phyloP scores from a whole-genome alignment of 2,329 filamentous ascomycete species.

The Rhexocercosporidium sp. region DNA sequence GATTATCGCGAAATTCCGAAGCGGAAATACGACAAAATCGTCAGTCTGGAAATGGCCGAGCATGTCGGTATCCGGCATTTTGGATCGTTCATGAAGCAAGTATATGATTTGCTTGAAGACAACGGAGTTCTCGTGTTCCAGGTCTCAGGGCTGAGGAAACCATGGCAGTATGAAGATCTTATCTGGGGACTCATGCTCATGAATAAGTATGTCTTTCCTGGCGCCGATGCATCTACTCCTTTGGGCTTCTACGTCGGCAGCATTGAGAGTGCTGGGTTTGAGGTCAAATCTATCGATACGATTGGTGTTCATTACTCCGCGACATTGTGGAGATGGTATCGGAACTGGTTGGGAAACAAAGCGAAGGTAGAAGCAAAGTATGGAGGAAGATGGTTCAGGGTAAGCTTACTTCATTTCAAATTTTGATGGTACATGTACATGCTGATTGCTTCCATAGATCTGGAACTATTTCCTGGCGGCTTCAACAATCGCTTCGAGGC shows the following conservation, averaged over 20 bases:
- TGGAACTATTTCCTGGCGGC: conserved; percentile 93
- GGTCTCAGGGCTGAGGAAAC: conserved; percentile 71
- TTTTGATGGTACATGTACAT: neutral
- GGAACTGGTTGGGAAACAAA: conserved; percentile 74
- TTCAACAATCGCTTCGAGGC: conserved; percentile 82
- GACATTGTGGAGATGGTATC: conserved; percentile 75
- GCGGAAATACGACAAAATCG: conserved; percentile 71
- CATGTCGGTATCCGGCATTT: conserved; percentile 75
- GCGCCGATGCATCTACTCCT: conserved; percentile 72
- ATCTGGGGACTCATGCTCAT: conserved; percentile 75
- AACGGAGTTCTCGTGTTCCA: conserved; percentile 75
- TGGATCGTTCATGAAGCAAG: conserved; percentile 64
- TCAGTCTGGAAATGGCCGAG: conserved; percentile 75
- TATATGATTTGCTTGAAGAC: conserved; percentile 73
- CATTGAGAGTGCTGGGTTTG: conserved; percentile 70
- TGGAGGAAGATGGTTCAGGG: conserved; percentile 69
- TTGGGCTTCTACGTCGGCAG: conserved; percentile 70
- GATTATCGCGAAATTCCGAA: conserved; percentile 71
- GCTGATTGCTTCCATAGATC: conserved; percentile 53
- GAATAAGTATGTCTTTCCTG: conserved; percentile 77
- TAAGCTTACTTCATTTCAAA: neutral
- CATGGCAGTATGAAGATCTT: conserved; percentile 75
- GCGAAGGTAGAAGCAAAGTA: conserved; percentile 75
- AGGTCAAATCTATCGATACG: conserved; percentile 58
- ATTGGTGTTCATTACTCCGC: conserved; percentile 63